A percentile compares a stretch with the other conserved stretches of the same genome.
Evolutionary conservation across 805 yeast genomes (phyloP).

Genomic region (Saturnispora hagleri): DNA sequence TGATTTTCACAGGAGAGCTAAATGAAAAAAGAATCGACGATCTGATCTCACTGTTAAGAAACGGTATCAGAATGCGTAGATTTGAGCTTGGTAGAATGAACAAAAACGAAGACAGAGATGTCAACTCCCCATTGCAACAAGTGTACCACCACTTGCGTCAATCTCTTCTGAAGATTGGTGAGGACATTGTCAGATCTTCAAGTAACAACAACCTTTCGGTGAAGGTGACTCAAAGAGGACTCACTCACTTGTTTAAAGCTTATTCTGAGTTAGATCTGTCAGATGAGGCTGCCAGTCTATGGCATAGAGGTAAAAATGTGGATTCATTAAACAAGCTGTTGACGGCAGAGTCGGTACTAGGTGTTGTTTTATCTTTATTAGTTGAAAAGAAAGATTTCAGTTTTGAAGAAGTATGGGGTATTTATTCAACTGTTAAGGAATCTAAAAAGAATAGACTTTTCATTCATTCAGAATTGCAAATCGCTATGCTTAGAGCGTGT

Average conservation of each 20-base stretch:
- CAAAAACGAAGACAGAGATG: slow-evolving; percentile 49
- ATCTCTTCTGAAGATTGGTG: slow-evolving; percentile 35
- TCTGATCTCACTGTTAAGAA: slow-evolving; percentile 41
- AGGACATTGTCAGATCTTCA: slow-evolving; percentile 30
- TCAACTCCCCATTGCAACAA: slow-evolving; percentile 40
- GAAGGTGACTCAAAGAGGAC: slow-evolving; percentile 39
- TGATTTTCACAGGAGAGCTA: slow-evolving; percentile 39
- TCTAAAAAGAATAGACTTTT: slow-evolving; percentile 16
- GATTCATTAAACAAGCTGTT: slow-evolving; percentile 34
- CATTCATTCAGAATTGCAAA: slow-evolving; percentile 40
- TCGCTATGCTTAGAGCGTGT: slow-evolving; percentile 68
- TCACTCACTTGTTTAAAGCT: slow-evolving; percentile 47
- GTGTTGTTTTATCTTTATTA: slow-evolving; percentile 59
- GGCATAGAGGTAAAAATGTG: slow-evolving; percentile 52
- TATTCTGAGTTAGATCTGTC: slow-evolving; percentile 48
- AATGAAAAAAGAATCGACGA: slow-evolving; percentile 35
- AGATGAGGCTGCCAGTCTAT: slow-evolving; percentile 54
- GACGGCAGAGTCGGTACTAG: slow-evolving; percentile 56
- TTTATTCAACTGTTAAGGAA: slow-evolving; percentile 36
- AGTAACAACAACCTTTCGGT: slow-evolving; percentile 23
- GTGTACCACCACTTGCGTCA: slow-evolving; percentile 23
- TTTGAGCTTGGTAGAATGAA: slow-evolving; percentile 41
- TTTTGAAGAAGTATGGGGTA: slow-evolving; percentile 48
- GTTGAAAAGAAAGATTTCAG: slow-evolving; percentile 47
- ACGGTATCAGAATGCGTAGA: slow-evolving; percentile 47